Evolutionary conservation across 352 stramenopile species (phyloP).

Genomic region (Halophytophthora batemanensis): DNA sequence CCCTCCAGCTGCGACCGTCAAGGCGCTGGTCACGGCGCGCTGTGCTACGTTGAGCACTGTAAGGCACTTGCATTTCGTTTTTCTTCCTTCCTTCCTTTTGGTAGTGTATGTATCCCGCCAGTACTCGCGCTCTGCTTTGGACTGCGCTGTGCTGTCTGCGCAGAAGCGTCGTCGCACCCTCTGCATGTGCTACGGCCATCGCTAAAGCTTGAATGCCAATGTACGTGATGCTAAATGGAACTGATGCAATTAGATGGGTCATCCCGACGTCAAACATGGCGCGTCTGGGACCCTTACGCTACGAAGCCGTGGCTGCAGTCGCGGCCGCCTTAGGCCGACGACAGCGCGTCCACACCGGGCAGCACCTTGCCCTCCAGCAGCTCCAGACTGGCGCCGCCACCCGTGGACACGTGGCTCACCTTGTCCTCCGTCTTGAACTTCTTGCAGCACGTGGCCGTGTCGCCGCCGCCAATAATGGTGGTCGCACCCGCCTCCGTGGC

Average conservation of each 20-base stretch:
- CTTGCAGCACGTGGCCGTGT: conserved; percentile 92
- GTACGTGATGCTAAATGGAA: too few relatives aligned
- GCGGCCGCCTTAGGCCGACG: conserved; percentile 49
- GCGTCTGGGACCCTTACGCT: conserved; percentile 19
- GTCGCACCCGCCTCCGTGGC: conserved; percentile 92
- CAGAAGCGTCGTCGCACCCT: too few relatives aligned
- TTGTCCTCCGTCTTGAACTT: conserved; percentile 89
- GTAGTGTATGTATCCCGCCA: too few relatives aligned
- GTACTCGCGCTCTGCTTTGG: too few relatives aligned
- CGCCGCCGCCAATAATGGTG: conserved; percentile 98
- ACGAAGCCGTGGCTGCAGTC: conserved; percentile 26
- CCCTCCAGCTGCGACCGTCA: conserved; percentile 6
- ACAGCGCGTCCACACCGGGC: conserved; percentile 96
- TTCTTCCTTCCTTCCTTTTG: too few relatives aligned
- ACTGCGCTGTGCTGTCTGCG: too few relatives aligned
- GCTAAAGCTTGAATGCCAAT: background rate
- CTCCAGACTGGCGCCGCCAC: conserved; percentile 95
- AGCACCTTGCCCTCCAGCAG: conserved; percentile 98
- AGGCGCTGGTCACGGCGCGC: background rate
- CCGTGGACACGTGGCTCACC: conserved; percentile 90
- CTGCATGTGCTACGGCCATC: too few relatives aligned
- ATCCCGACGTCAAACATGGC: too few relatives aligned
- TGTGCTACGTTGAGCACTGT: too few relatives aligned
- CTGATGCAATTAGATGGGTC: background rate
- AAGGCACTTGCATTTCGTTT: too few relatives aligned